Percentiles rank a stretch among this genome's conserved stretches.
Evolutionary conservation across 2,329 filamentous ascomycete genomes (phyloP).

Genomic region (Cucurbitaria berberidis): DNA sequence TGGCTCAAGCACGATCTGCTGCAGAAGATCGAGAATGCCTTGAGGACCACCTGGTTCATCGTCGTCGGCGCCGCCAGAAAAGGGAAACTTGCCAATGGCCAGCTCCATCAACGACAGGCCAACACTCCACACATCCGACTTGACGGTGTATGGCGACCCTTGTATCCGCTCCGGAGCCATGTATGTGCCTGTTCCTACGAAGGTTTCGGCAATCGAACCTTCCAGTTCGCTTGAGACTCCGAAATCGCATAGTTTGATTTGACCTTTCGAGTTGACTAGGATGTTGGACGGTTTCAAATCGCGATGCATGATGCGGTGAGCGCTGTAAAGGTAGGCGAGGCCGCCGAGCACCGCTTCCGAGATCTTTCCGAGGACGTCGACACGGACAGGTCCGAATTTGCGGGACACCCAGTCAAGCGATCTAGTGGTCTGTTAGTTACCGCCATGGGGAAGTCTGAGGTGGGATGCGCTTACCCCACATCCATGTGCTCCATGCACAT

Average conservation of each 20-base stretch:
- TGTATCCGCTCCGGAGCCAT: slow-evolving; percentile 99
- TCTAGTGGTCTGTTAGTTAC: slow-evolving; percentile 56
- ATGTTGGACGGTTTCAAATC: slow-evolving; percentile 99
- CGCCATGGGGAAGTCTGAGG: slow-evolving; percentile 1
- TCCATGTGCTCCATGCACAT: slow-evolving; percentile 99
- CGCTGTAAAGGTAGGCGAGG: slow-evolving; percentile 91
- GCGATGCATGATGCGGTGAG: slow-evolving; percentile 97
- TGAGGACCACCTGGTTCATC: slow-evolving; percentile 75
- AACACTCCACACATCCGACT: slow-evolving; percentile 99
- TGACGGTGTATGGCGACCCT: slow-evolving; percentile 95
- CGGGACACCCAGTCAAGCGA: slow-evolving; percentile 92
- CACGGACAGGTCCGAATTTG: slow-evolving; percentile 91
- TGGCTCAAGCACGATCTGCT: slow-evolving; percentile 97
- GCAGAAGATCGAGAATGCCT: slow-evolving; percentile 92
- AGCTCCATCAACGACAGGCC: slow-evolving; percentile 95
- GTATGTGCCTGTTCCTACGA: slow-evolving; percentile 97
- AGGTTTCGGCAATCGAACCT: slow-evolving; percentile 97
- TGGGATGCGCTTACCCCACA: slow-evolving; percentile 74
- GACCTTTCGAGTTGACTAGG: slow-evolving; percentile 88
- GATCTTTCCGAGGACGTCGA: slow-evolving; percentile 97
- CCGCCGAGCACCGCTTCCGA: slow-evolving; percentile 93
- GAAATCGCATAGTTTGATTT: slow-evolving; percentile 98
- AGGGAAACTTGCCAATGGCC: slow-evolving; percentile 96
- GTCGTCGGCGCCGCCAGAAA: slow-evolving; percentile 80
- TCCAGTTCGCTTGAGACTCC: slow-evolving; percentile 98